Base-by-base conservation (phyloP, 805 yeast genomes). In the Lachancea sp. region DNA sequence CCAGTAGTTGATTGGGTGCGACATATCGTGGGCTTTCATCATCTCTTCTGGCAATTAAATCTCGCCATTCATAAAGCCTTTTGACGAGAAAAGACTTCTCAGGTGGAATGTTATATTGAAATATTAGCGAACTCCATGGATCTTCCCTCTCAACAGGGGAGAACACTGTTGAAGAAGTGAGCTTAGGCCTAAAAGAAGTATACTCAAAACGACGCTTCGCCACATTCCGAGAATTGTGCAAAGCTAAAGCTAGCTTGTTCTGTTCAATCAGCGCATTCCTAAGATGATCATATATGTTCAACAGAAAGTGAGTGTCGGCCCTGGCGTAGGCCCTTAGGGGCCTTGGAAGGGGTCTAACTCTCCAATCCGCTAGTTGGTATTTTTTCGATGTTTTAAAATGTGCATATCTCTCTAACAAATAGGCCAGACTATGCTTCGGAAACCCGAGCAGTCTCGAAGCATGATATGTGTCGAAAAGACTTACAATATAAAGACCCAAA, bases 341-440 rank as follows among this genome's bases (percentile, higher is more conserved):
- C 8, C 67, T 60, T 1, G 85, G 74, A 38, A 92, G 65, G 0
- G 98, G 98, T 49, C 98, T 72, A 5, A 81, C 64, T 58, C 98
- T 75, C 98, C 98, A 92, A 62, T 92, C 98, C 1, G 97, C 95
- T 45, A 89, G 66, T 64, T 92, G 99, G 64, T 89, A 92, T 64
- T 89, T 84, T 55, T 92, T 92, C 11, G 96, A 84, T 0, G 98
- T 88, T 48, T 77, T 78, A 62, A 92, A 92, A 32, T 76, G 71
- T 3, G 92, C 95, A 61, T 72, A 86, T 19, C 71, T 71, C 54
- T 90, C 95, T 39, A 92, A 69, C 35, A 92, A 67, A 57, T 77
- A 86, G 0, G 97, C 96, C 39, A 92, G 70, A 36, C 96, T 81
- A 54, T 82, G 81, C 53, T 79, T 81, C 5, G 94, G 87, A 43